Evolutionary conservation across 352 stramenopile species (phyloP).

Genomic region (Globisporangium iwayamae): DNA sequence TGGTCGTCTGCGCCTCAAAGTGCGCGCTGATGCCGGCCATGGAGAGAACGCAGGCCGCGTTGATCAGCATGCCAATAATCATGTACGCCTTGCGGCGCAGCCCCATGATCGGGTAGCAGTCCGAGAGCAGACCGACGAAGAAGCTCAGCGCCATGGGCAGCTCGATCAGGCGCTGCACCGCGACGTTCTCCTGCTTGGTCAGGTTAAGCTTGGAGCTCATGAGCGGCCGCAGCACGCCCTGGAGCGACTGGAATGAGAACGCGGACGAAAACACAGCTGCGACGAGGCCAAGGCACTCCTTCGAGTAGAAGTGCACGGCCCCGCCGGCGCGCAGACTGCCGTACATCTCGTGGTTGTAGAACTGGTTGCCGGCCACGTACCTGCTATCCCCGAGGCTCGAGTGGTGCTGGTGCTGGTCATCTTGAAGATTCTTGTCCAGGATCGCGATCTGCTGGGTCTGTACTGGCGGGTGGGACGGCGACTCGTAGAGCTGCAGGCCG

Average conservation of each 20-base stretch:
- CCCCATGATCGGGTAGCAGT: slow-evolving; percentile 89
- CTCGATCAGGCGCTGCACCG: slow-evolving; percentile 57
- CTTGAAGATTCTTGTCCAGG: slow-evolving; percentile 6
- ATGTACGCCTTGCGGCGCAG: slow-evolving; percentile 91
- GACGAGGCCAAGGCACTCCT: slow-evolving; percentile 20
- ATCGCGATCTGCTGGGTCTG: slow-evolving; percentile 5
- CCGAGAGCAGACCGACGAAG: slow-evolving; percentile 82
- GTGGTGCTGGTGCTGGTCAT: neutral
- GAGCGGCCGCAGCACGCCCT: slow-evolving; percentile 13
- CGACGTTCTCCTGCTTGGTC: slow-evolving; percentile 12
- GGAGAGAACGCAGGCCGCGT: slow-evolving; percentile 10
- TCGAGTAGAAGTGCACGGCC: slow-evolving; percentile 17
- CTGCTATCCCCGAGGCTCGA: slow-evolving; percentile 6
- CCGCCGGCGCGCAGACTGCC: slow-evolving; percentile 32
- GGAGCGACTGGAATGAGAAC: slow-evolving; percentile 19
- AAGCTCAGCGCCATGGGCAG: slow-evolving; percentile 89
- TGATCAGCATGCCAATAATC: slow-evolving; percentile 53
- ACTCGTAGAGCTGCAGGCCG: slow-evolving; percentile 14
- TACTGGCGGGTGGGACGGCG: slow-evolving; percentile 2
- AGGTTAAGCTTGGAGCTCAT: slow-evolving; percentile 19
- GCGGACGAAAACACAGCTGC: slow-evolving; percentile 20
- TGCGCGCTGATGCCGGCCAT: slow-evolving; percentile 28
- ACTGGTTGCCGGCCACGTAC: slow-evolving; percentile 20
- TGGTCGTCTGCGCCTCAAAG: slow-evolving; percentile 14
- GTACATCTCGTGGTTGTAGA: slow-evolving; percentile 62